Percentiles rank a stretch among this genome's conserved stretches.
phyloP scores from a whole-genome alignment of 2,329 filamentous ascomycete genomes.

The Paecilomyces variotii region DNA sequence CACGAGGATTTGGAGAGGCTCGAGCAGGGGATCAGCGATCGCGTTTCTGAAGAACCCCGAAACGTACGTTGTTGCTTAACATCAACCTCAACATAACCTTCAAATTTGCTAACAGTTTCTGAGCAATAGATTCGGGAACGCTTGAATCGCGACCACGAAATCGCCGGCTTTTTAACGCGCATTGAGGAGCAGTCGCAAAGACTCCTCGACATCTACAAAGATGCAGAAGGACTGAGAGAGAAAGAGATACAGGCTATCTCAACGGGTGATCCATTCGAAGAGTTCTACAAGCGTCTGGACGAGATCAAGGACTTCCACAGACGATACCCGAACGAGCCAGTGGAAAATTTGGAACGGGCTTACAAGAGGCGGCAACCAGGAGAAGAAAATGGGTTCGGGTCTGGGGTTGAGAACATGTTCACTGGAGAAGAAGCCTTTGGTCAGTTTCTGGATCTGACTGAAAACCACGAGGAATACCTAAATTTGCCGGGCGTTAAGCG shows the following conservation, averaged over 20 bases:
- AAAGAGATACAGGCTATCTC: conserved; percentile 79
- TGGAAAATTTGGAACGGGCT: conserved; percentile 88
- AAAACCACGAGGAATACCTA: conserved; percentile 76
- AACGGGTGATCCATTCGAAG: conserved; percentile 76
- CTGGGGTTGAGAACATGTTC: conserved; percentile 82
- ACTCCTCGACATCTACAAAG: conserved; percentile 75
- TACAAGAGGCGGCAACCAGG: conserved; percentile 67
- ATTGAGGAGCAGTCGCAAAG: conserved; percentile 80
- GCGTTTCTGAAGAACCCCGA: conserved; percentile 78
- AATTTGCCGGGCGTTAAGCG: conserved; percentile 84
- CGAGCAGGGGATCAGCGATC: conserved; percentile 87
- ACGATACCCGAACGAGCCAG: conserved; percentile 85
- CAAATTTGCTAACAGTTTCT: conserved; percentile 11
- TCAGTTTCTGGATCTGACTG: conserved; percentile 82
- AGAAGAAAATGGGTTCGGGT: conserved; percentile 55
- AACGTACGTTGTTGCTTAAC: conserved; percentile 53
- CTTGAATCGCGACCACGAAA: conserved; percentile 84
- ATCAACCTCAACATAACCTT: background rate
- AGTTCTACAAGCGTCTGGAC: conserved; percentile 79
- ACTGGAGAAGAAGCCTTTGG: conserved; percentile 93
- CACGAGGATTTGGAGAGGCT: conserved; percentile 95
- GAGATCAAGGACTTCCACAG: conserved; percentile 82
- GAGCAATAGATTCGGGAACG: conserved; percentile 70
- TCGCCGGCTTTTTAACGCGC: conserved; percentile 75
- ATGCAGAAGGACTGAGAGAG: conserved; percentile 62